A percentile compares a stretch with the other conserved stretches of the same genome.
phyloP scores from a whole-genome alignment of 306 rosid genomes.

The Luffa acutangula region DNA sequence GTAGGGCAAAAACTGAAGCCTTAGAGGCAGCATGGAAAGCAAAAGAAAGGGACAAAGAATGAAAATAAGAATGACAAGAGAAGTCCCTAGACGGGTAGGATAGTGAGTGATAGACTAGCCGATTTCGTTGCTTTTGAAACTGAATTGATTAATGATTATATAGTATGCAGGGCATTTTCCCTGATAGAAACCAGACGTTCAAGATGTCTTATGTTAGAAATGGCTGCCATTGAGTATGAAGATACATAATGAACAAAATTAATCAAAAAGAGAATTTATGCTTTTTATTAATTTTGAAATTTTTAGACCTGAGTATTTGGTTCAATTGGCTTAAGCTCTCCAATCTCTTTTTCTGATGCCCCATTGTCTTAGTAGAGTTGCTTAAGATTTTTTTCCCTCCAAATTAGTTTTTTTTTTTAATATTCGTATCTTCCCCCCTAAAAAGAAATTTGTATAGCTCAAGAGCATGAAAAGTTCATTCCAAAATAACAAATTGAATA shows the following conservation, averaged over 20 bases:
- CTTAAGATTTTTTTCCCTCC: not conserved
- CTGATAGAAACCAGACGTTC: not conserved
- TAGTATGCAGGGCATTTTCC: not conserved
- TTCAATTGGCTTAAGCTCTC: not conserved
- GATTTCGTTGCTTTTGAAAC: not conserved
- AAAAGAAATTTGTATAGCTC: too few species aligned
- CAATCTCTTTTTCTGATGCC: not conserved
- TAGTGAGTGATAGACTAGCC: not conserved
- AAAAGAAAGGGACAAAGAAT: too few species aligned
- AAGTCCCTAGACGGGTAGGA: too few species aligned
- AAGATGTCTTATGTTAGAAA: not conserved
- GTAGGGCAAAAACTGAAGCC: too few species aligned
- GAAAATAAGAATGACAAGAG: too few species aligned
- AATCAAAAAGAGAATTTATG: not conserved
- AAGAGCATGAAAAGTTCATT: not conserved
- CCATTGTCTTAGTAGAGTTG: not conserved
- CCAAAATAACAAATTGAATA: not conserved
- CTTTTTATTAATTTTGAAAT: not conserved
- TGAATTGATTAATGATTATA: not conserved
- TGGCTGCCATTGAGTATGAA: not conserved
- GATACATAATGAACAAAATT: not conserved
- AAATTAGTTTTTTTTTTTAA: too few species aligned
- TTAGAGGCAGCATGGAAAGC: too few species aligned
- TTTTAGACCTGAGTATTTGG: not conserved
- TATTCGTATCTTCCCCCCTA: too few species aligned